Evolutionary conservation across 202 grass and related monocot species (phyloP), one percentile per base, ranked within the genome.

Genomic region (Saccharum hybrid): DNA sequence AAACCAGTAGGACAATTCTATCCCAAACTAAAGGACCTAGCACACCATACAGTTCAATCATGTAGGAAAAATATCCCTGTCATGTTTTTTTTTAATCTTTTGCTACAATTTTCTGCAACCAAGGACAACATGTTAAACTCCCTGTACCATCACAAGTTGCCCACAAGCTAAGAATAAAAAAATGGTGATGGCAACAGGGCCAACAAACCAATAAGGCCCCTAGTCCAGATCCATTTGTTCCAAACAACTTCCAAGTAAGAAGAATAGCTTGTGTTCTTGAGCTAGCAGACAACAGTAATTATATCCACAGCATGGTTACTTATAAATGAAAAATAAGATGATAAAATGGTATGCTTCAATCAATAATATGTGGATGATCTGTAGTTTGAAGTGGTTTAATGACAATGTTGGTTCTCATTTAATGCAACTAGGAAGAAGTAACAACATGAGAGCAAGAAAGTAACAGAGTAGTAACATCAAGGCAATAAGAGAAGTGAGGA

Each of bases 161-260:
- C 18, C 63, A 41, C 5, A 63, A 75, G 31, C 66, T 68, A 26
- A 43, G 30, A 76, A 28, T 36, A n/a, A 49, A 30, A 30, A 14
- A 28, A 2, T 43, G 7, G 18, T 42, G 54, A 34, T 38, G 19
- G 26, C 33, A 81, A 56, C 33, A 70, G 11, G 6, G 22, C 14
- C 16, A 21, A 23, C 56, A 5, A 79, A 83, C 48, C 67, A 83
- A 79, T 37, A 7, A 45, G 23, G 0, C 8, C 41, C 49, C 40
- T 38, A 72, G 45, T 52, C 14, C 43, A 81, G 54, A 74, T 68
- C 18, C 26, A 82, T 89, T 31, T 85, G 18, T 65, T 81, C 26
- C 52, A 85, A 87, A 49, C 42, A 71, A 51, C 45, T 31, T 45
- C 64, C 4, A 68, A 37, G 22, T 43, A 71, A 71, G 22, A 81